Conservation (phyloP, 495 filamentous ascomycete species). For the Pseudotulostoma volvatum region DNA sequence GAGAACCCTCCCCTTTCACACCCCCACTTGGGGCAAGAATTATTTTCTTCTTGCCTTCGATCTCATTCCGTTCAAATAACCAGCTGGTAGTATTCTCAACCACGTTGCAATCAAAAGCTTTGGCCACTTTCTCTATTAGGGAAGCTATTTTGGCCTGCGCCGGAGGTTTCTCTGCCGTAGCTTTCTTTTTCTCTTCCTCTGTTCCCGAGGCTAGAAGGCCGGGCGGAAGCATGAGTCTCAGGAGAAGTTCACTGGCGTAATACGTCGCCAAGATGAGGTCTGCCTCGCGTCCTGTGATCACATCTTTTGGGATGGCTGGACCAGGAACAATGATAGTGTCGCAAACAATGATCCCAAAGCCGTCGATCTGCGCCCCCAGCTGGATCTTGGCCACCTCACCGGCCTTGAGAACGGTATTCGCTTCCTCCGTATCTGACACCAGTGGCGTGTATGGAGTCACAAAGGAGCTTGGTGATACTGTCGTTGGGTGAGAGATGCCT, state of each 20-base stretch:
- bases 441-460: conserved; percentile 95
- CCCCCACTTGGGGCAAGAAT: conserved; percentile 72
- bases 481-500: conserved; percentile 89
- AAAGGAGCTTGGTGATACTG: conserved; percentile 83
- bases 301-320: conserved; percentile 38
- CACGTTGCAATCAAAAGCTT: conserved; percentile 77
- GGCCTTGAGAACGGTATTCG: conserved; percentile 56
- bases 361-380: conserved; percentile 94
- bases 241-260: conserved; percentile 88
- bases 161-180: conserved; percentile 59
- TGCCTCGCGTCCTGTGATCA: conserved; percentile 54
- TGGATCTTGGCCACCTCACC: conserved; percentile 90
- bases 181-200: conserved; percentile 90
- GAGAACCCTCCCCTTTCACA: conserved; percentile 77
- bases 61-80: conserved; percentile 90
- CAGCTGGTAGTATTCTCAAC: conserved; percentile 97
- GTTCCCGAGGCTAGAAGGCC: conserved; percentile 67
- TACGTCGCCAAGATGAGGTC: conserved; percentile 82
- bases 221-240: conserved; percentile 78
- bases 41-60: conserved; percentile 97
- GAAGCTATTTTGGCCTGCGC: conserved; percentile 71
- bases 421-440: conserved; percentile 68
- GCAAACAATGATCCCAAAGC: conserved; percentile 90
- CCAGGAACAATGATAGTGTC: conserved; percentile 64
- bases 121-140: conserved; percentile 79